These are phyloP conservation scores for Dryas drummondii DNA, from an alignment of 306 rosid genomes.

Conservation along the genomic window DNA sequence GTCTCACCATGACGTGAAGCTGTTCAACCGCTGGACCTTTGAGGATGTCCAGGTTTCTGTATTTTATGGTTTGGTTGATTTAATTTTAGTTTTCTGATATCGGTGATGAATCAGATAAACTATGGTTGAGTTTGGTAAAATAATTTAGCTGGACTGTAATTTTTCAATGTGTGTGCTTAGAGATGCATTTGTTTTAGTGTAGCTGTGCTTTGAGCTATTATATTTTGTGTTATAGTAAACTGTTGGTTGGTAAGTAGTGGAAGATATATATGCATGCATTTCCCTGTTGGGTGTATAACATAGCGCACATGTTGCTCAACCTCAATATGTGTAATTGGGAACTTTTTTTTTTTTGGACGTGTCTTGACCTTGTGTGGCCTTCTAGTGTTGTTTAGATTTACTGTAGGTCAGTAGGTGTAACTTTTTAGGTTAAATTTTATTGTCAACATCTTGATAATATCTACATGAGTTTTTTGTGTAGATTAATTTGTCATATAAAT, in stretches of 20 bases:
- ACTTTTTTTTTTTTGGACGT: neutral
- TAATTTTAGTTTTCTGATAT: neutral
- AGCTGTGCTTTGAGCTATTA: too few species aligned
- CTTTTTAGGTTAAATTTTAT: neutral
- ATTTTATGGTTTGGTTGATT: neutral
- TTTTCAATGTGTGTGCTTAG: too few species aligned
- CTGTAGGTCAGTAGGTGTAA: neutral
- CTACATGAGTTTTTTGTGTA: neutral
- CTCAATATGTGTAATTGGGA: neutral
- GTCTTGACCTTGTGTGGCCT: neutral
- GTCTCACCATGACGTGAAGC: constrained; percentile 52
- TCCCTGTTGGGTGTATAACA: neutral
- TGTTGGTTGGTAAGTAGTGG: neutral
- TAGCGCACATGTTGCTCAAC: neutral
- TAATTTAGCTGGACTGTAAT: neutral
- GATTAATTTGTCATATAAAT: neutral
- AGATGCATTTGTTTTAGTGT: neutral
- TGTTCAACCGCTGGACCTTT: constrained; percentile 70
- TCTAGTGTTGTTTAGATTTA: neutral
- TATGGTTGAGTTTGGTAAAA: neutral
- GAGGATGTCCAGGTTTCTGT: constrained; percentile 54
- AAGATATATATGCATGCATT: neutral
- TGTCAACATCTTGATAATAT: neutral
- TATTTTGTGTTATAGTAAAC: too few species aligned
- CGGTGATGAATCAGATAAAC: neutral